Evolutionary conservation across 805 yeast species (phyloP).

Genomic region (Komagataella pastoris): DNA sequence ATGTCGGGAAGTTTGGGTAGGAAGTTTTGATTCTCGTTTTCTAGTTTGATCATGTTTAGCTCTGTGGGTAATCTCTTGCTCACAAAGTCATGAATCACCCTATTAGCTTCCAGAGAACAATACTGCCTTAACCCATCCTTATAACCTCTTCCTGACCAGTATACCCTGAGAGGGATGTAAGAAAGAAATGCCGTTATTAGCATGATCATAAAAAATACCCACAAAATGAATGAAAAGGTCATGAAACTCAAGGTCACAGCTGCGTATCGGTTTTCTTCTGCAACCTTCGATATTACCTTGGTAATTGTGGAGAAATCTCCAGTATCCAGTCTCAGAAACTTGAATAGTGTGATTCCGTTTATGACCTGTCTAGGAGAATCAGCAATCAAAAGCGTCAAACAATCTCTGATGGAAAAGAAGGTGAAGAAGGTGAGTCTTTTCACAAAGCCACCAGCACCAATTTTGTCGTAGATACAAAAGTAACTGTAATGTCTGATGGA

Average conservation of each 20-base stretch:
- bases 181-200: conserved; percentile 40
- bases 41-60: conserved; percentile 11
- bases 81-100: conserved; percentile 39
- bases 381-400: conserved; percentile 46
- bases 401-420: conserved; percentile 52
- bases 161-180: conserved; percentile 34
- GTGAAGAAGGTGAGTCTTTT: conserved; percentile 59
- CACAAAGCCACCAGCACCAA: conserved; percentile 49
- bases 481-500: conserved; percentile 46
- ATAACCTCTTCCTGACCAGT: conserved; percentile 22
- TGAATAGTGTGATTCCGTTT: conserved; percentile 60
- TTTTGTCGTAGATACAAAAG: conserved; percentile 60
- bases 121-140: conserved; percentile 39
- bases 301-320: conserved; percentile 15
- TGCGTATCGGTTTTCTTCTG: conserved; percentile 46
- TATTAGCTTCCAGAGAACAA: conserved; percentile 47
- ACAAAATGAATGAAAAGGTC: conserved; percentile 62
- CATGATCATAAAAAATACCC: conserved; percentile 53
- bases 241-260: conserved; percentile 66
- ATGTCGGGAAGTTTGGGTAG: conserved; percentile 14
- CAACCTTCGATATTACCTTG: conserved; percentile 30
- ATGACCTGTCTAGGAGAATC: conserved; percentile 84
- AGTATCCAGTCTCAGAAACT: conserved; percentile 26
- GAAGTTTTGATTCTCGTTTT: conserved; percentile 10
- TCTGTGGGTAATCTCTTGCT: conserved; percentile 20